These are phyloP conservation scores for Mycosphaerella sp. DNA, from an alignment of 2,329 filamentous ascomycete genomes.

Conservation along the genomic window DNA sequence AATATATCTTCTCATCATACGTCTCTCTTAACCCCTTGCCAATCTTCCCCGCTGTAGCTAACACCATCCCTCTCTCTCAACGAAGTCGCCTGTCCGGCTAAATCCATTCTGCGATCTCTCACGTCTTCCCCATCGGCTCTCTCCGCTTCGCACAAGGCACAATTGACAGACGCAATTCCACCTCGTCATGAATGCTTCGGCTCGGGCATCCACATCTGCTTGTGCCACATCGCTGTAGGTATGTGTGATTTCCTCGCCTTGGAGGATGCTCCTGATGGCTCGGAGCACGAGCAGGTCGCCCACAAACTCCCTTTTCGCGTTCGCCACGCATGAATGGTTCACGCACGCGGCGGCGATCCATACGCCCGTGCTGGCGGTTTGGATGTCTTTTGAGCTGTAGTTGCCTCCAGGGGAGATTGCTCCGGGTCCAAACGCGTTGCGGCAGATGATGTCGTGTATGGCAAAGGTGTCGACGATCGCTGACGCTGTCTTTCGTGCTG, in stretches of 20 bases:
- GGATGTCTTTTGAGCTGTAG: conserved; percentile 5
- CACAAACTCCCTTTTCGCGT: conserved; percentile 47
- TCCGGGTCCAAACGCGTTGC: conserved; percentile 36
- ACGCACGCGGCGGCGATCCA: conserved; percentile 47
- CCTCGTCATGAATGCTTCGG: conserved; percentile 12
- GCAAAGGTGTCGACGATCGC: conserved; percentile 37
- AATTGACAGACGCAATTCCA: conserved; percentile 22
- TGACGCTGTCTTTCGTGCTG: conserved; percentile 8
- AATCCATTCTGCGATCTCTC: conserved; percentile 13
- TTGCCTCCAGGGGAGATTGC: conserved; percentile 1
- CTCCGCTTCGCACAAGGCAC: conserved; percentile 18
- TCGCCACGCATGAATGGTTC: conserved; percentile 50
- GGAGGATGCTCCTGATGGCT: conserved; percentile 40
- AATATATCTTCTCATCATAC: conserved; percentile 18
- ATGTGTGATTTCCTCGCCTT: conserved; percentile 43
- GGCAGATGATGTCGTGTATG: conserved; percentile 39
- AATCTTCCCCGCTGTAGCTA: conserved; percentile 16
- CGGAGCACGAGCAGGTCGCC: conserved; percentile 51
- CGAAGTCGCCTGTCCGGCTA: conserved; percentile 13
- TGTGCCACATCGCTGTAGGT: conserved; percentile 24
- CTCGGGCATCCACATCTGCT: conserved; percentile 11
- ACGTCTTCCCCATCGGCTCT: conserved; percentile 14
- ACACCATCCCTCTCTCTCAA: conserved; percentile 12
- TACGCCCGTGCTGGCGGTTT: conserved; percentile 36
- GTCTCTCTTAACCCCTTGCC: conserved; percentile 15